Conservation (phyloP, 1,284 basidiomycete species). For the Filobasidium uniguttulatum region DNA sequence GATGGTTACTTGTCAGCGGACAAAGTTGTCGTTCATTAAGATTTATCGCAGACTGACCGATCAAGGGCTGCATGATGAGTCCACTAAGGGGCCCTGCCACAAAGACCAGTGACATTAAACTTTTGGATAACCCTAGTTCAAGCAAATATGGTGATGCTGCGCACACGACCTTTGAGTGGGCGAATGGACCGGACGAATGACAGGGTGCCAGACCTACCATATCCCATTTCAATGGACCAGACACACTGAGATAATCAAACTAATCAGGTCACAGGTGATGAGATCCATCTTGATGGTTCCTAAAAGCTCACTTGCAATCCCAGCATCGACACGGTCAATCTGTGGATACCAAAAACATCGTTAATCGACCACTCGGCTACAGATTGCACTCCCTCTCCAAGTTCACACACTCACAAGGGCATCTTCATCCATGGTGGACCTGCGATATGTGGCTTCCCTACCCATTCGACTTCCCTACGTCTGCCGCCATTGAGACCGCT, state of each 20-base stretch:
- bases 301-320: conserved; percentile 52
- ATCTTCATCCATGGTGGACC: conserved; percentile 52
- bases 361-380: neutral
- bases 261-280: neutral
- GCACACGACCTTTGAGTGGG: neutral
- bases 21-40: neutral
- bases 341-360: neutral
- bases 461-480: conserved; percentile 38
- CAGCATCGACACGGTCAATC: conserved; percentile 59
- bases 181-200: neutral
- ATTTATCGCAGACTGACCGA: conserved; percentile 41
- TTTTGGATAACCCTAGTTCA: conserved; percentile 75
- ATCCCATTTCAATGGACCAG: conserved; percentile 86
- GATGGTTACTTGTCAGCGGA: neutral
- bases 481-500: neutral
- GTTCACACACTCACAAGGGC: conserved; percentile 38
- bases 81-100: conserved; percentile 86
- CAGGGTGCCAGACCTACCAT: conserved; percentile 43
- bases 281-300: neutral
- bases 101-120: conserved; percentile 78
- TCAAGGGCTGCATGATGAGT: conserved; percentile 78
- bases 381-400: neutral
- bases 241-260: conserved; percentile 36
- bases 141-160: conserved; percentile 79
- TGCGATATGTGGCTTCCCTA: conserved; percentile 45